A percentile compares a stretch with the other conserved stretches of the same genome.
Evolutionary conservation across 768 basidiomycete species (phyloP).

Genomic region (Leccinum incarnatum): DNA sequence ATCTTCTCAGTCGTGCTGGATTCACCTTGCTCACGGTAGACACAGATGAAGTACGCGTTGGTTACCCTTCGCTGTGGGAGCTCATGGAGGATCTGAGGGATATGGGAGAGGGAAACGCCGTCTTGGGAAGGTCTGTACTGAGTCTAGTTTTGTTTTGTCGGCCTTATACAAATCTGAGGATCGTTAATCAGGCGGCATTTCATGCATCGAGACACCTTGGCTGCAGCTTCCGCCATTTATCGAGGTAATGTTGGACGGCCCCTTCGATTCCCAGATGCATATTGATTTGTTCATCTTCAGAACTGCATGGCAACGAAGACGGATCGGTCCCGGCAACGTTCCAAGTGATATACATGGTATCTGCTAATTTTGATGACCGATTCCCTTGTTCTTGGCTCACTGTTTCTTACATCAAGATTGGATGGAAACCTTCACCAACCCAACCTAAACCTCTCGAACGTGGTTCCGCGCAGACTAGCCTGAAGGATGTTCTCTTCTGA

Average conservation of each 20-base stretch:
- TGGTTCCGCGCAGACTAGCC: constrained; percentile 57
- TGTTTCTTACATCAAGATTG: constrained; percentile 51
- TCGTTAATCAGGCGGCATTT: constrained; percentile 50
- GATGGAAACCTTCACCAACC: constrained; percentile 72
- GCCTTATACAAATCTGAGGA: neutral
- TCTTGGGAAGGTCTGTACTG: constrained; percentile 67
- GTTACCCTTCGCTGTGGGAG: constrained; percentile 96
- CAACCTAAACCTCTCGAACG: constrained; percentile 67
- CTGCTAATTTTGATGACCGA: constrained; percentile 15
- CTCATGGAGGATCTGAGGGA: constrained; percentile 88
- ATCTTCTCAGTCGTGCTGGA: constrained; percentile 87
- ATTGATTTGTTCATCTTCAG: constrained; percentile 39
- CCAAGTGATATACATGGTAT: constrained; percentile 90
- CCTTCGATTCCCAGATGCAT: neutral
- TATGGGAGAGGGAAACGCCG: constrained; percentile 96
- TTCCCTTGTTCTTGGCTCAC: neutral
- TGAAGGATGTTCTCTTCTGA: constrained; percentile 58
- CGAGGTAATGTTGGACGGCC: constrained; percentile 51
- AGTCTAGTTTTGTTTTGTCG: neutral
- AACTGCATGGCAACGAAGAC: constrained; percentile 80
- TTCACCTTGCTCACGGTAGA: constrained; percentile 95
- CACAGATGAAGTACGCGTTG: constrained; percentile 86
- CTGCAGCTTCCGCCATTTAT: constrained; percentile 92
- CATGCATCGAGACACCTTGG: constrained; percentile 80
- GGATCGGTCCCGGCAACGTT: constrained; percentile 92